Percentiles rank a stretch among this genome's conserved stretches.
phyloP scores from a whole-genome alignment of 306 rosid species.

The Senna tora region DNA sequence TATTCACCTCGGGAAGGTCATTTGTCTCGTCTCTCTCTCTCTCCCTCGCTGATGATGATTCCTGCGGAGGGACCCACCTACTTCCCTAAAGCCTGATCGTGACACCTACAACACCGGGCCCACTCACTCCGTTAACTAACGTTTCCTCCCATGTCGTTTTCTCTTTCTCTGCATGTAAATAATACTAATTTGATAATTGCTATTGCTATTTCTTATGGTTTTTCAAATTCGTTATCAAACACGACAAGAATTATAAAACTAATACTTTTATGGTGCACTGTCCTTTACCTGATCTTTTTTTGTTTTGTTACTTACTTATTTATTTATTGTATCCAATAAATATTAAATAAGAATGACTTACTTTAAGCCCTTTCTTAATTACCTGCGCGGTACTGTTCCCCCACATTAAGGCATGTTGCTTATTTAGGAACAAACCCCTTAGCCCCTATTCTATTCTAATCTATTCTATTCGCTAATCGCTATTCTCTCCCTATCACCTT shows the following conservation, averaged over 20 bases:
- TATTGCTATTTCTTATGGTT: background rate
- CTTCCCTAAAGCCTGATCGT: constrained; percentile 18
- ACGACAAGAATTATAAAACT: background rate
- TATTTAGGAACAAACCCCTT: background rate
- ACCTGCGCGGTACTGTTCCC: constrained; percentile 45
- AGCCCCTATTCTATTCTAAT: too few relatives aligned
- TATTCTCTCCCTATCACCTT: background rate
- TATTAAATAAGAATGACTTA: background rate
- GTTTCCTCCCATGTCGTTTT: constrained; percentile 38
- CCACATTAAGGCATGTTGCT: constrained; percentile 34
- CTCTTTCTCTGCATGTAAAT: background rate
- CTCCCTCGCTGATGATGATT: constrained; percentile 34
- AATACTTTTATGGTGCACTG: background rate
- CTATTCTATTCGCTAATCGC: too few relatives aligned
- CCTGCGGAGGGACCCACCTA: constrained; percentile 37
- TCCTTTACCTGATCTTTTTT: background rate
- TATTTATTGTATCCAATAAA: too few relatives aligned
- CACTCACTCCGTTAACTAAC: constrained; percentile 44
- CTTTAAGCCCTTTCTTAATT: constrained; percentile 24
- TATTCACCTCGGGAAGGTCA: constrained; percentile 63
- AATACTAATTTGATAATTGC: too few relatives aligned
- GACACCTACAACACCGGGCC: constrained; percentile 22
- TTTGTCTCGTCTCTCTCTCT: constrained; percentile 38
- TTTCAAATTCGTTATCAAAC: background rate
- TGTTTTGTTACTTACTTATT: background rate